Evolutionary conservation across 2,329 filamentous ascomycete species (phyloP).

Genomic region (Ascocoryne sarcoides): DNA sequence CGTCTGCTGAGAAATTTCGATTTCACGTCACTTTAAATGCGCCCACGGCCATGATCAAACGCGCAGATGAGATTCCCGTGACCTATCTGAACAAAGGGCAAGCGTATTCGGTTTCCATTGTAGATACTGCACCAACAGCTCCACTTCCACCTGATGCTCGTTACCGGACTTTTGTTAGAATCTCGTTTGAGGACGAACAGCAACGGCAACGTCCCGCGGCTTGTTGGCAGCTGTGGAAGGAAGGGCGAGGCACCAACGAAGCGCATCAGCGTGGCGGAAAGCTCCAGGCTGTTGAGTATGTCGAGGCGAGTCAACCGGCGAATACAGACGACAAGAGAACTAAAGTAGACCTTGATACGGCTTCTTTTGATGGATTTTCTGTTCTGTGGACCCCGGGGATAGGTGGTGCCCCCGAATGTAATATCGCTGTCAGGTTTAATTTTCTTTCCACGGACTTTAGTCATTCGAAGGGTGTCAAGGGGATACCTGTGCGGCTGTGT

Average conservation of each 20-base stretch:
- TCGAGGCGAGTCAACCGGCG: slow-evolving; percentile 54
- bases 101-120: slow-evolving; percentile 77
- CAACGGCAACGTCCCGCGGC: slow-evolving; percentile 74
- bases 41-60: slow-evolving; percentile 91
- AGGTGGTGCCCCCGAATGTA: slow-evolving; percentile 65
- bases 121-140: slow-evolving; percentile 62
- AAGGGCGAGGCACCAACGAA: slow-evolving; percentile 90
- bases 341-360: slow-evolving; percentile 60
- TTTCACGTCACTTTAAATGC: slow-evolving; percentile 87
- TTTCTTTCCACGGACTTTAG: slow-evolving; percentile 98
- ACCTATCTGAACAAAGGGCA: slow-evolving; percentile 98
- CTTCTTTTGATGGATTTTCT: slow-evolving; percentile 90
- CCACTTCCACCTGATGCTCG: slow-evolving; percentile 51
- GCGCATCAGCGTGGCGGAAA: slow-evolving; percentile 89
- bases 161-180: slow-evolving; percentile 86
- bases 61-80: slow-evolving; percentile 84
- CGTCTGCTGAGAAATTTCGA: slow-evolving; percentile 65
- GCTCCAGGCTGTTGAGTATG: slow-evolving; percentile 89
- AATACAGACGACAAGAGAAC: slow-evolving; percentile 58
- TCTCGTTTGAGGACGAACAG: slow-evolving; percentile 95
- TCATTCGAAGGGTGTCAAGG: slow-evolving; percentile 97
- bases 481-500: slow-evolving; percentile 87
- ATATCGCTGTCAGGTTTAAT: slow-evolving; percentile 89
- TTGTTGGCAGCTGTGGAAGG: slow-evolving; percentile 93
- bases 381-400: slow-evolving; percentile 76